Percentiles rank a stretch among this genome's conserved stretches.
These are phyloP conservation scores for Fusarium newnesense DNA, from an alignment of 2,329 filamentous ascomycete species.

Conservation along the genomic window DNA sequence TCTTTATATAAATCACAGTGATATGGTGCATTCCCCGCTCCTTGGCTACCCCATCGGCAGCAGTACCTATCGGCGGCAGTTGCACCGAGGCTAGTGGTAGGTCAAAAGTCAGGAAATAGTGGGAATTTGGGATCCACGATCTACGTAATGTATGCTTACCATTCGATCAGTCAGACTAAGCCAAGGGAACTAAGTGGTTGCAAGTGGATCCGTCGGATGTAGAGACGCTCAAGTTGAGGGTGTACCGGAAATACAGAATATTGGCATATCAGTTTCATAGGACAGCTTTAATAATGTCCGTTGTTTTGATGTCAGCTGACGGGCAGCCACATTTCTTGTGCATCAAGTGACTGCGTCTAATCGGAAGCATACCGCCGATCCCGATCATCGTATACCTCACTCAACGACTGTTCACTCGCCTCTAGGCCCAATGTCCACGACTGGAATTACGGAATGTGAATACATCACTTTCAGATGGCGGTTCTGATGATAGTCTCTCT, in stretches of 20 bases:
- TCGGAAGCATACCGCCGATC: not conserved
- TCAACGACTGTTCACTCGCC: not conserved
- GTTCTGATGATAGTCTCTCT: too few relatives aligned
- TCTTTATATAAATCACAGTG: too few relatives aligned
- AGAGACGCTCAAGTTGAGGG: not conserved
- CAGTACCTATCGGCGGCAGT: not conserved
- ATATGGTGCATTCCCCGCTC: not conserved
- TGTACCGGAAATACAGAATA: not conserved
- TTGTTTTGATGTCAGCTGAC: not conserved
- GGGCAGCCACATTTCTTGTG: not conserved
- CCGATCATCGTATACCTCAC: not conserved
- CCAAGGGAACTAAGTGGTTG: not conserved
- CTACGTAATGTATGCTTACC: conserved; percentile 10
- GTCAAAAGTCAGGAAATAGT: not conserved
- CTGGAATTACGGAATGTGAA: too few relatives aligned
- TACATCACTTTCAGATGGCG: too few relatives aligned
- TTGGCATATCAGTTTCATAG: not conserved
- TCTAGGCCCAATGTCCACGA: not conserved
- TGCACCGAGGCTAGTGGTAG: not conserved
- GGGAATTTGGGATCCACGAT: not conserved
- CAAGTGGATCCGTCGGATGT: not conserved
- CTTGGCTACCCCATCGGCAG: not conserved
- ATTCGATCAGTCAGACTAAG: conserved; percentile 23
- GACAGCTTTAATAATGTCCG: not conserved
- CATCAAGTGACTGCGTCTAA: not conserved